Percentiles rank a stretch among this genome's conserved stretches.
Evolutionary conservation across 2,329 filamentous ascomycete genomes (phyloP).

Genomic region (Fonsecaea pedrosoi): DNA sequence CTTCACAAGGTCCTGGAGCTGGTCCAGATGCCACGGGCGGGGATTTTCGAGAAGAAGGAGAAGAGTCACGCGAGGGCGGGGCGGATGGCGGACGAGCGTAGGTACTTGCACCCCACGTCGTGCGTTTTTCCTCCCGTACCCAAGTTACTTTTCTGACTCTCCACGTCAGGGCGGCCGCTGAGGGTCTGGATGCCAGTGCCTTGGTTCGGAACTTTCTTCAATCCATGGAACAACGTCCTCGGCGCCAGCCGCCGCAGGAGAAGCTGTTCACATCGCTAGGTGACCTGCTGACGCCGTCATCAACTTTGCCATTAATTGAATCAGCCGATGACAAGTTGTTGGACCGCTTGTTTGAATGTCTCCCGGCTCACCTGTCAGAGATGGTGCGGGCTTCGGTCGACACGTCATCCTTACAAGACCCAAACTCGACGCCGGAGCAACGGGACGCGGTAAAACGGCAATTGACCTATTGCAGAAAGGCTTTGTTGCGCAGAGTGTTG

Average conservation of each 20-base stretch:
- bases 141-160: constrained; percentile 52
- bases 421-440: constrained; percentile 67
- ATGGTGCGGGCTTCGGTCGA: constrained; percentile 73
- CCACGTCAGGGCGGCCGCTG: constrained; percentile 61
- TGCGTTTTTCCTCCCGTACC: constrained; percentile 16
- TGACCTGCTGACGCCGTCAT: constrained; percentile 79
- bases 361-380: constrained; percentile 80
- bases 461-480: constrained; percentile 79
- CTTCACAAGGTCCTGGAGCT: constrained; percentile 75
- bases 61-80: constrained; percentile 86
- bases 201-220: constrained; percentile 88
- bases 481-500: constrained; percentile 79
- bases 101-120: constrained; percentile 63
- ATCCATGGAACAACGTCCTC: constrained; percentile 70
- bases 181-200: constrained; percentile 72
- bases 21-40: constrained; percentile 87
- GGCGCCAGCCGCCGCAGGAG: constrained; percentile 54
- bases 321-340: constrained; percentile 68
- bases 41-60: constrained; percentile 88
- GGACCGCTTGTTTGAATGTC: constrained; percentile 75
- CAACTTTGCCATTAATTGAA: constrained; percentile 79
- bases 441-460: constrained; percentile 70
- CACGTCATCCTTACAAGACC: constrained; percentile 69
- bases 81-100: constrained; percentile 99
- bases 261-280: constrained; percentile 81